phyloP scores from a whole-genome alignment of 768 basidiomycete species.

The Boletus huronensis region DNA sequence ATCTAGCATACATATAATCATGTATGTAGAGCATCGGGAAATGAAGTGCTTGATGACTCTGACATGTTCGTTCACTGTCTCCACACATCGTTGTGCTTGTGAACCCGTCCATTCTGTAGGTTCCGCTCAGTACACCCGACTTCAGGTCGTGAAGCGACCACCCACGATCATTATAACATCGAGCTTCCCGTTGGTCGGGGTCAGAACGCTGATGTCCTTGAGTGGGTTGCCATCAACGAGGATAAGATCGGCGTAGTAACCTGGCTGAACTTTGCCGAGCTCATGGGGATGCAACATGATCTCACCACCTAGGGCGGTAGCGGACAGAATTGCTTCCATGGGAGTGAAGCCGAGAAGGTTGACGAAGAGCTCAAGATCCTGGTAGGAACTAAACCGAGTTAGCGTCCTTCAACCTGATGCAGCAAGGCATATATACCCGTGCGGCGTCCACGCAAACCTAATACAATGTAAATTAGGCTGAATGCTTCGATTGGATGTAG shows the following conservation, averaged over 20 bases:
- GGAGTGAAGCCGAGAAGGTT: constrained; percentile 33
- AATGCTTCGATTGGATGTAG: background rate
- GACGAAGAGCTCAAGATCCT: constrained; percentile 37
- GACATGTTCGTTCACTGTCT: background rate
- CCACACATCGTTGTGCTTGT: constrained; percentile 10
- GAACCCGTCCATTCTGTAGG: constrained; percentile 26
- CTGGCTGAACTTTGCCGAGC: constrained; percentile 36
- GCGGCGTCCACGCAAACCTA: constrained; percentile 33
- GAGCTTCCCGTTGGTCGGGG: constrained; percentile 29
- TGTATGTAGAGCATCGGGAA: background rate
- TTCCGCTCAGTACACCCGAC: background rate
- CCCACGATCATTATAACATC: constrained; percentile 35
- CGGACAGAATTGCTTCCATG: constrained; percentile 37
- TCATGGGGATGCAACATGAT: constrained; percentile 35
- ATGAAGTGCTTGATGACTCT: background rate
- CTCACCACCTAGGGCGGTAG: constrained; percentile 36
- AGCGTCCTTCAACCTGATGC: background rate
- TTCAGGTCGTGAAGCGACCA: background rate
- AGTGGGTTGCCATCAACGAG: constrained; percentile 36
- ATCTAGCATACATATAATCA: background rate
- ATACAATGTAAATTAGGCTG: background rate
- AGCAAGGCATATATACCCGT: constrained; percentile 18
- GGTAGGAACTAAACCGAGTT: constrained; percentile 29
- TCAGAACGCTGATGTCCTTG: constrained; percentile 33
- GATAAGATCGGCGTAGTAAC: constrained; percentile 37